Percentiles rank a stretch among this genome's conserved stretches.
phyloP scores from a whole-genome alignment of 2,329 filamentous ascomycete species.

The Phoma sp. region DNA sequence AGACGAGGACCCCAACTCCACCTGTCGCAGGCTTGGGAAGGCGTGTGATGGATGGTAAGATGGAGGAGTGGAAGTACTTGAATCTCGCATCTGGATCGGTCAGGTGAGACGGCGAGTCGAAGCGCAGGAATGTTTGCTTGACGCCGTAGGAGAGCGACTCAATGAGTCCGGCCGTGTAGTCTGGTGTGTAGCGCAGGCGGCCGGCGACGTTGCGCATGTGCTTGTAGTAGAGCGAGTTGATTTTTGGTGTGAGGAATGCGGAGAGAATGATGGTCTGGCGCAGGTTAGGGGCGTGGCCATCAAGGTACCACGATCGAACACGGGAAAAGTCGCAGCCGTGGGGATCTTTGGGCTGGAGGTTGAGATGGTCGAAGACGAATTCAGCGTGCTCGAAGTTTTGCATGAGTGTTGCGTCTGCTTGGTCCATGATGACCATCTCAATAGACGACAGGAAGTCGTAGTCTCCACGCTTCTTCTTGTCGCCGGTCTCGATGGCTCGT shows the following conservation, averaged over 20 bases:
- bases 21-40: slow-evolving; percentile 66
- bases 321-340: slow-evolving; percentile 95
- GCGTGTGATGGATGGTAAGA: slow-evolving; percentile 78
- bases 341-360: slow-evolving; percentile 85
- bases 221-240: slow-evolving; percentile 78
- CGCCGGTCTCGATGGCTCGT: slow-evolving; percentile 84
- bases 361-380: slow-evolving; percentile 89
- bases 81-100: slow-evolving; percentile 88
- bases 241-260: slow-evolving; percentile 86
- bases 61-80: slow-evolving; percentile 83
- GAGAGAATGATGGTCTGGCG: slow-evolving; percentile 86
- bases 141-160: slow-evolving; percentile 71
- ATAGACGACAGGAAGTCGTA: slow-evolving; percentile 93
- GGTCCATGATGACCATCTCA: slow-evolving; percentile 88
- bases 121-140: slow-evolving; percentile 89
- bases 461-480: slow-evolving; percentile 69
- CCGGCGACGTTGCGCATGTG: slow-evolving; percentile 84
- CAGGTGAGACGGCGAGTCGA: slow-evolving; percentile 73
- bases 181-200: slow-evolving; percentile 72
- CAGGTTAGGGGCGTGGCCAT: slow-evolving; percentile 79
- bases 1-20: slow-evolving; percentile 76
- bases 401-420: slow-evolving; percentile 92
- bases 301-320: slow-evolving; percentile 91
- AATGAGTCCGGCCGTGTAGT: slow-evolving; percentile 76
- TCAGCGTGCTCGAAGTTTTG: slow-evolving; percentile 98